Evolutionary conservation across 2,329 filamentous ascomycete genomes (phyloP).

Genomic region (Ophiocordyceps polyrhachis-furcata): DNA sequence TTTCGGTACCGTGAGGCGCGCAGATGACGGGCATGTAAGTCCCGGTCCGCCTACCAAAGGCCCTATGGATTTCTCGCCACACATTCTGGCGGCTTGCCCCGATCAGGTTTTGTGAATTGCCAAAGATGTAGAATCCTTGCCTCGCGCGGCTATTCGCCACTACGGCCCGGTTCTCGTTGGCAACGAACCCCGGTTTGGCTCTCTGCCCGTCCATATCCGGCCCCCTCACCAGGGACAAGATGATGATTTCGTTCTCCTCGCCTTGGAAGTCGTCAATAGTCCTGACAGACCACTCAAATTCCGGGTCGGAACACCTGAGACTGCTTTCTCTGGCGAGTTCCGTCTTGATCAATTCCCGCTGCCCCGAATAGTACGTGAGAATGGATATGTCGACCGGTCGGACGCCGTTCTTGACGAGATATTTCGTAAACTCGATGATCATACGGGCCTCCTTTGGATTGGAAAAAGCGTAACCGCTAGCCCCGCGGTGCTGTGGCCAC

Average conservation of each 20-base stretch:
- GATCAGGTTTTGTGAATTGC: constrained; percentile 41
- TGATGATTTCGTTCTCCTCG: constrained; percentile 70
- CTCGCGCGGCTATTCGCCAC: constrained; percentile 51
- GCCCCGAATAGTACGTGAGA: constrained; percentile 76
- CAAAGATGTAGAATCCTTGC: constrained; percentile 70
- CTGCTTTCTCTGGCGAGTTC: constrained; percentile 18
- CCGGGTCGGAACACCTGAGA: constrained; percentile 6
- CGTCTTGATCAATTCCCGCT: constrained; percentile 45
- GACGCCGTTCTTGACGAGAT: constrained; percentile 52
- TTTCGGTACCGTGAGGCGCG: constrained; percentile 28
- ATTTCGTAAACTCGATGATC: constrained; percentile 51
- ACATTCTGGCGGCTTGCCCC: constrained; percentile 22
- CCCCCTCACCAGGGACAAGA: constrained; percentile 66
- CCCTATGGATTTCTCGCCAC: constrained; percentile 21
- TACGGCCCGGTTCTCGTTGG: constrained; percentile 37
- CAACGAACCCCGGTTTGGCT: constrained; percentile 50
- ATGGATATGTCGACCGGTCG: constrained; percentile 48
- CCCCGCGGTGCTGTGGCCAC: constrained; percentile 46
- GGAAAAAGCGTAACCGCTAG: constrained; percentile 39
- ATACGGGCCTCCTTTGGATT: constrained; percentile 61
- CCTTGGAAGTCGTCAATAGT: constrained; percentile 86
- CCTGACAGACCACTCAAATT: constrained; percentile 37
- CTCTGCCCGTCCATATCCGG: constrained; percentile 16
- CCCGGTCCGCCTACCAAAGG: constrained; percentile 20
- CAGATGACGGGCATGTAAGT: constrained; percentile 44